phyloP scores from a whole-genome alignment of 148 eudicot genomes.

The Pouteria glomerata region DNA sequence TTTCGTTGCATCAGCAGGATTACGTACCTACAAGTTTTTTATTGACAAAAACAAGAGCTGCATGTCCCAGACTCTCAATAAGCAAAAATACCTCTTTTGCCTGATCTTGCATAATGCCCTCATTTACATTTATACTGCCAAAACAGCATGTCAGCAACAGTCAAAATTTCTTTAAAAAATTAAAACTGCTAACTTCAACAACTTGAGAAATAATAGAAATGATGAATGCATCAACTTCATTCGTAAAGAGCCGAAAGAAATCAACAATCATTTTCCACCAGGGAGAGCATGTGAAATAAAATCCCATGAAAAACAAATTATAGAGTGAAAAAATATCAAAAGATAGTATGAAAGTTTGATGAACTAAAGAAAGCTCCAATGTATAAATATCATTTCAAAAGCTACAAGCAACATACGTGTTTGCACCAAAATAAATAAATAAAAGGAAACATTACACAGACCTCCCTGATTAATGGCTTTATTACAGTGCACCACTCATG shows the following conservation, averaged over 20 bases:
- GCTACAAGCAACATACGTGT: no score
- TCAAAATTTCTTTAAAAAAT: background rate
- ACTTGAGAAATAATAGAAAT: background rate
- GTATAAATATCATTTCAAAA: no score
- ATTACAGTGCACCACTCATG: no score
- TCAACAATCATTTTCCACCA: no score
- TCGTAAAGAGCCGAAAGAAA: background rate
- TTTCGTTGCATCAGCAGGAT: background rate
- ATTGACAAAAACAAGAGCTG: slow-evolving; percentile 46
- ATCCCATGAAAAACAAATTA: no score
- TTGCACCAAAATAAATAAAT: no score
- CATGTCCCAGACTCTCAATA: slow-evolving; percentile 46
- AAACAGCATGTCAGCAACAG: background rate
- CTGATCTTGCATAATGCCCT: slow-evolving; percentile 9
- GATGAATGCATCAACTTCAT: background rate
- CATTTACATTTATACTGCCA: slow-evolving; percentile 33
- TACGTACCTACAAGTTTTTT: slow-evolving; percentile 36
- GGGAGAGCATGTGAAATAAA: no score
- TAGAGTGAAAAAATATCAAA: no score
- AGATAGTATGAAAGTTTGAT: no score
- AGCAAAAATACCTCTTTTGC: slow-evolving; percentile 22
- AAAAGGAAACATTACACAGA: no score
- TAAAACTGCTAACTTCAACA: background rate
- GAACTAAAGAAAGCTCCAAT: no score
- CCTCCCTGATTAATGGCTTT: no score